Evolutionary conservation across 306 rosid genomes (phyloP).

Genomic region (Quercus rubra): DNA sequence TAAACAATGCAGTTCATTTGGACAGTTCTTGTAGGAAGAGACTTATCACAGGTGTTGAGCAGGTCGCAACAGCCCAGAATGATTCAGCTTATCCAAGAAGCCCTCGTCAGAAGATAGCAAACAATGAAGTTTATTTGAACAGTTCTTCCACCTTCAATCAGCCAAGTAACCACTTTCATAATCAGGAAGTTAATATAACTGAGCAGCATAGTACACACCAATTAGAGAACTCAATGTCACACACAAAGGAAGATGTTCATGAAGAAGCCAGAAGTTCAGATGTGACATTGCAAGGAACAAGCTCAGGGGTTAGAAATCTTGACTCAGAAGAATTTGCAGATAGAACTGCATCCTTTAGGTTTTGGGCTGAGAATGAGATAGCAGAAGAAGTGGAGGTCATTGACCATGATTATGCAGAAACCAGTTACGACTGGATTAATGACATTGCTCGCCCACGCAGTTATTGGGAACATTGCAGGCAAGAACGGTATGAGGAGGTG

Average conservation of each 20-base stretch:
- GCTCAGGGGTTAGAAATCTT: conserved; percentile 13
- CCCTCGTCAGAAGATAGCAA: conserved; percentile 17
- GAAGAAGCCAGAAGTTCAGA: conserved; percentile 22
- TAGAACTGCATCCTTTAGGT: conserved; percentile 12
- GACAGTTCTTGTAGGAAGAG: conserved; percentile 55
- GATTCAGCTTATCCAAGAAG: conserved; percentile 29
- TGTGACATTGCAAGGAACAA: conserved; percentile 16
- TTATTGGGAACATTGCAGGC: conserved; percentile 81
- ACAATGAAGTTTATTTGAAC: conserved; percentile 4
- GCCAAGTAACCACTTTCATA: conserved; percentile 8
- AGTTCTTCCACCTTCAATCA: conserved; percentile 15
- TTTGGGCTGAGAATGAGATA: conserved; percentile 36
- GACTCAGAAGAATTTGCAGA: conserved; percentile 18
- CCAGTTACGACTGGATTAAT: conserved; percentile 62
- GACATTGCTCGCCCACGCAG: conserved; percentile 83
- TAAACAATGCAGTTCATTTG: not conserved
- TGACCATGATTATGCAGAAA: conserved; percentile 27
- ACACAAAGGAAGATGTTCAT: not conserved
- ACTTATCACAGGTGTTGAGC: conserved; percentile 34
- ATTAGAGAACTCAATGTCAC: conserved; percentile 10
- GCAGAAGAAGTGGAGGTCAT: conserved; percentile 31
- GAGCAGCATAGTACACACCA: conserved; percentile 2
- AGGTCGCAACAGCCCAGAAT: conserved; percentile 9
- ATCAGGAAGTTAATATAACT: not conserved
- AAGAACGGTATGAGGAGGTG: conserved; percentile 84